phyloP scores from a whole-genome alignment of 1,139 yeast genomes.

The Saccharomyces hybrid region DNA sequence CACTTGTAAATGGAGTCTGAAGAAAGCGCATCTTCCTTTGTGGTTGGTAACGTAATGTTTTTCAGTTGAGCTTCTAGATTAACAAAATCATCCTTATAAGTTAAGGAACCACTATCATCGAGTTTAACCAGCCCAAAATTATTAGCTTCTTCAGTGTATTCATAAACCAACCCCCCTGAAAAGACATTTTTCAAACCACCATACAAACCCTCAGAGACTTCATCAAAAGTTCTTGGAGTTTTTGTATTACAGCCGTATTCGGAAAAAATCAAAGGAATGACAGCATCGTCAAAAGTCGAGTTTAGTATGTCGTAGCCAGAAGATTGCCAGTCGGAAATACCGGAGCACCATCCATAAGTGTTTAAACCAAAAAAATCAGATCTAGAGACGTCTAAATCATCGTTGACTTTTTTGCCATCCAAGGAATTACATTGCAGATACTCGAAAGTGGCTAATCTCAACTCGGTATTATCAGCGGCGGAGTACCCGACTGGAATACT shows the following conservation, averaged over 20 bases:
- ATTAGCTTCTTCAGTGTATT: conserved; percentile 61
- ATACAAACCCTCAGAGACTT: conserved; percentile 56
- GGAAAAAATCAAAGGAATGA: conserved; percentile 76
- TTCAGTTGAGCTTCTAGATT: conserved; percentile 47
- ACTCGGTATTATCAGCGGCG: conserved; percentile 73
- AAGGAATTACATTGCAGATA: conserved; percentile 66
- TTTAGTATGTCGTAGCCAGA: conserved; percentile 68
- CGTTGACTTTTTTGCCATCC: conserved; percentile 35
- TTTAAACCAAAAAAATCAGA: conserved; percentile 89
- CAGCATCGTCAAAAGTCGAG: conserved; percentile 49
- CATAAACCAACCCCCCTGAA: conserved; percentile 77
- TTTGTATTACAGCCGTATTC: conserved; percentile 74
- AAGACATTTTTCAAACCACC: conserved; percentile 45
- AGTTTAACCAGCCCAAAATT: conserved; percentile 64
- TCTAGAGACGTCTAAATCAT: conserved; percentile 48
- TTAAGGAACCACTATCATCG: conserved; percentile 36
- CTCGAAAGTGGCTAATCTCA: conserved; percentile 70
- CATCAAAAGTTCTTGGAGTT: conserved; percentile 60
- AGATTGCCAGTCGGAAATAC: conserved; percentile 50
- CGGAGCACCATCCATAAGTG: conserved; percentile 90
- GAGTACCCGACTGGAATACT: conserved; percentile 87
- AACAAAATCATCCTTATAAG: conserved; percentile 46
- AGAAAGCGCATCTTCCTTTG: conserved; percentile 35
- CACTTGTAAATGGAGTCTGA: conserved; percentile 40
- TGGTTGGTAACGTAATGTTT: conserved; percentile 38